These are phyloP conservation scores for Kurtzmaniella quercitrusa DNA, from an alignment of 1,139 yeast species.

Conservation along the genomic window DNA sequence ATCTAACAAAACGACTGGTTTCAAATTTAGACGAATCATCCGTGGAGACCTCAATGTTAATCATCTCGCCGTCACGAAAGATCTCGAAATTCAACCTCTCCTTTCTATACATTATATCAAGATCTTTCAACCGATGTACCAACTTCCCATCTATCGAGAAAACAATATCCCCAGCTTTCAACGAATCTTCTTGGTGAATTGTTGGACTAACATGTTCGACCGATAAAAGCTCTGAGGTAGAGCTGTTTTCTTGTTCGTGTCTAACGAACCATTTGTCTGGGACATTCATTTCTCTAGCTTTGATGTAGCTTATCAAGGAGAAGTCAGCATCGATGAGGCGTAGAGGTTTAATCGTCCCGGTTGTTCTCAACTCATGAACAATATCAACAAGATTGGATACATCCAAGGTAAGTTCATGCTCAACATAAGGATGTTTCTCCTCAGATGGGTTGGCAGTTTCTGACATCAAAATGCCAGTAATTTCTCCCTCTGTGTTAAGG, in stretches of 20 bases:
- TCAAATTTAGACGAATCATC: conserved; percentile 51
- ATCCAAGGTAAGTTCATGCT: conserved; percentile 55
- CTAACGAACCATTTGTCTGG: conserved; percentile 74
- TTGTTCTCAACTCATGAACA: conserved; percentile 49
- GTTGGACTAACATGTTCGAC: conserved; percentile 64
- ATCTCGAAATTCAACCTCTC: conserved; percentile 54
- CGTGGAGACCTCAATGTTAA: conserved; percentile 62
- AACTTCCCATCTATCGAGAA: conserved; percentile 63
- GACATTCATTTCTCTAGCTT: conserved; percentile 83
- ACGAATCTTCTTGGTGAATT: conserved; percentile 28
- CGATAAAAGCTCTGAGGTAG: conserved; percentile 67
- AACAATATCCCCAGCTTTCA: conserved; percentile 65
- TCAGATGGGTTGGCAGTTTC: no score
- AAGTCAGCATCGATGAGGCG: conserved; percentile 79
- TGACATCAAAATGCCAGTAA: background rate
- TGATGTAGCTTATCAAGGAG: conserved; percentile 60
- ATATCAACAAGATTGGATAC: conserved; percentile 59
- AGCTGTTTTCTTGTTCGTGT: conserved; percentile 56
- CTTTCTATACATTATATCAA: conserved; percentile 48
- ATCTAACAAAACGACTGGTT: conserved; percentile 60
- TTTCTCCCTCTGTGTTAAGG: conserved; percentile 73
- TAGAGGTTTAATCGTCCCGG: conserved; percentile 49
- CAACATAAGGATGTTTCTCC: no score
- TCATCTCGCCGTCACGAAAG: conserved; percentile 49
- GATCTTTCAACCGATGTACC: conserved; percentile 64